A percentile compares a stretch with the other conserved stretches of the same genome.
phyloP scores from a whole-genome alignment of 495 filamentous ascomycete genomes.

The Neurospora sp. region DNA sequence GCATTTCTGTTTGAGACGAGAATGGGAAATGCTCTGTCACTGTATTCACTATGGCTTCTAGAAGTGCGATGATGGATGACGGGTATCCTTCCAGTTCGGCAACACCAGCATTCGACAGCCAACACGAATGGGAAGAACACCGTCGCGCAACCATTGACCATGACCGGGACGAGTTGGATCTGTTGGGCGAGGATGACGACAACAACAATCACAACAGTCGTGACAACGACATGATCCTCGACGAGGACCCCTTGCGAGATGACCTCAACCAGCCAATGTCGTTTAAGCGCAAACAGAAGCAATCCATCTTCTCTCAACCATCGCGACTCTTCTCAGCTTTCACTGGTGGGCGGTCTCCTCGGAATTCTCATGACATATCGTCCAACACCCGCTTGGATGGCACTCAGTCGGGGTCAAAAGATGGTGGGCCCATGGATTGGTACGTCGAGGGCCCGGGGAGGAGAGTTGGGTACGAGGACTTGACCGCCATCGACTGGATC shows the following conservation, averaged over 20 bases:
- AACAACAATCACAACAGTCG: slow-evolving; percentile 19
- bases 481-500: slow-evolving; percentile 99
- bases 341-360: slow-evolving; percentile 31
- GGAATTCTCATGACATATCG: neutral
- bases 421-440: slow-evolving; percentile 67
- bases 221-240: slow-evolving; percentile 21
- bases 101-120: neutral
- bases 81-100: slow-evolving; percentile 9
- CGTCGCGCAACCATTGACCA: slow-evolving; percentile 18
- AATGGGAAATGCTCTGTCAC: slow-evolving; percentile 10
- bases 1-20: slow-evolving; percentile 1
- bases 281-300: slow-evolving; percentile 79
- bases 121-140: slow-evolving; percentile 8
- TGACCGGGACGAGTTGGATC: slow-evolving; percentile 36
- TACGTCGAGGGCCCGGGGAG: slow-evolving; percentile 83
- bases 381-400: neutral
- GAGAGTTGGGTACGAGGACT: slow-evolving; percentile 88
- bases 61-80: slow-evolving; percentile 12
- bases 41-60: slow-evolving; percentile 8
- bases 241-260: slow-evolving; percentile 42
- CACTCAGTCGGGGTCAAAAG: slow-evolving; percentile 34
- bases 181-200: slow-evolving; percentile 28
- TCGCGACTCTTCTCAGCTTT: slow-evolving; percentile 47
- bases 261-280: slow-evolving; percentile 50
- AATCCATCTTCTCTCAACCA: slow-evolving; percentile 33